These are phyloP conservation scores for Comarum palustre DNA, from an alignment of 306 rosid species.

Conservation along the genomic window DNA sequence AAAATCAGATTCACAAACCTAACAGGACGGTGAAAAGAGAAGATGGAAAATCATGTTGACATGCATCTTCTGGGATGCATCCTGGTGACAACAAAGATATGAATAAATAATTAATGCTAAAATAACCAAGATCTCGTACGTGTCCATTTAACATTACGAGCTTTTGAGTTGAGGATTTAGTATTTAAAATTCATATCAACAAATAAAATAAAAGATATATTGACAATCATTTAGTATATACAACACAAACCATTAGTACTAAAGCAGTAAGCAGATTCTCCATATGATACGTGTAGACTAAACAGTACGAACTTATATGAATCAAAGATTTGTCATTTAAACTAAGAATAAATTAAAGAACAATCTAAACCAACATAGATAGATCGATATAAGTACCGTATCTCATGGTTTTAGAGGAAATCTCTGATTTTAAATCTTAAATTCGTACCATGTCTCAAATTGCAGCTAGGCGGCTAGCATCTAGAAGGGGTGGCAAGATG, in stretches of 20 bases:
- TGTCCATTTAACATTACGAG: neutral
- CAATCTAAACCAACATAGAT: neutral
- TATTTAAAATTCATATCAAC: neutral
- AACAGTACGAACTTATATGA: neutral
- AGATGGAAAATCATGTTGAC: no score
- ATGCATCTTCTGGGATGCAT: neutral
- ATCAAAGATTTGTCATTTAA: neutral
- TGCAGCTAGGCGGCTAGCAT: neutral
- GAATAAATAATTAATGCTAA: neutral
- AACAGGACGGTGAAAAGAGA: no score
- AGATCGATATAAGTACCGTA: neutral
- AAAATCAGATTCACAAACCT: no score
- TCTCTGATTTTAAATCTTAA: neutral
- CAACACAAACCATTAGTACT: neutral
- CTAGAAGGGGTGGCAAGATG: constrained; percentile 11
- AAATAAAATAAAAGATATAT: neutral
- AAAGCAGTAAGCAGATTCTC: neutral
- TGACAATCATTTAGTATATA: neutral
- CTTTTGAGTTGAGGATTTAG: neutral
- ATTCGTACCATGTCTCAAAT: constrained; percentile 6
- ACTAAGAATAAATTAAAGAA: neutral
- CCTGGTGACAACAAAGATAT: neutral
- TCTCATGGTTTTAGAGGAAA: constrained; percentile 5
- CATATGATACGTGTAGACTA: neutral
- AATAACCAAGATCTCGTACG: neutral